Evolutionary conservation across 1,284 basidiomycete species (phyloP).

Genomic region (Hemileia vastatrix): DNA sequence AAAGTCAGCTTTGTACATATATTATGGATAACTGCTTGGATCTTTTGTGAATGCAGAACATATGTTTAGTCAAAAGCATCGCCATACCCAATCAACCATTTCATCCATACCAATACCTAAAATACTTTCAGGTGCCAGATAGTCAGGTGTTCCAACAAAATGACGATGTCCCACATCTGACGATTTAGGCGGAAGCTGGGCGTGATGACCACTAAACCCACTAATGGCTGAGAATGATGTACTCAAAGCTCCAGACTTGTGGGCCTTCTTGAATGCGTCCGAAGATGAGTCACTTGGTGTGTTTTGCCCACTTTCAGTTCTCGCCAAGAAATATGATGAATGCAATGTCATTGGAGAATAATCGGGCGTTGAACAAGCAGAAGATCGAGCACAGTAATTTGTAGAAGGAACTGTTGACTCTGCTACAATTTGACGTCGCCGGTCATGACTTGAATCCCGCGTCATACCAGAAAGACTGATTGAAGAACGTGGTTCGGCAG

Average conservation of each 20-base stretch:
- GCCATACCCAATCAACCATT: slow-evolving; percentile 91
- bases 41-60: slow-evolving; percentile 43
- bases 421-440: slow-evolving; percentile 39
- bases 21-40: background rate
- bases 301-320: background rate
- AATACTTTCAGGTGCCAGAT: slow-evolving; percentile 91
- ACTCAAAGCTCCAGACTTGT: background rate
- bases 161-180: slow-evolving; percentile 24
- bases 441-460: slow-evolving; percentile 45
- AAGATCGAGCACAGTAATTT: background rate
- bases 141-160: slow-evolving; percentile 94
- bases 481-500: slow-evolving; percentile 56
- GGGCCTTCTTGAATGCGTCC: background rate
- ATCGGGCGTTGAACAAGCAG: slow-evolving; percentile 9
- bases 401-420: slow-evolving; percentile 48
- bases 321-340: slow-evolving; percentile 14
- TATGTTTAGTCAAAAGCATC: slow-evolving; percentile 30
- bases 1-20: slow-evolving; percentile 8
- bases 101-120: slow-evolving; percentile 92
- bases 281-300: background rate
- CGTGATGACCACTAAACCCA: background rate
- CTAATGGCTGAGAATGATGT: slow-evolving; percentile 1
- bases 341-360: slow-evolving; percentile 5
- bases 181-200: background rate
- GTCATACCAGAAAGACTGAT: slow-evolving; percentile 47